Base-by-base conservation (phyloP, 148 eudicot species). In the Rhododendron ovatum region DNA sequence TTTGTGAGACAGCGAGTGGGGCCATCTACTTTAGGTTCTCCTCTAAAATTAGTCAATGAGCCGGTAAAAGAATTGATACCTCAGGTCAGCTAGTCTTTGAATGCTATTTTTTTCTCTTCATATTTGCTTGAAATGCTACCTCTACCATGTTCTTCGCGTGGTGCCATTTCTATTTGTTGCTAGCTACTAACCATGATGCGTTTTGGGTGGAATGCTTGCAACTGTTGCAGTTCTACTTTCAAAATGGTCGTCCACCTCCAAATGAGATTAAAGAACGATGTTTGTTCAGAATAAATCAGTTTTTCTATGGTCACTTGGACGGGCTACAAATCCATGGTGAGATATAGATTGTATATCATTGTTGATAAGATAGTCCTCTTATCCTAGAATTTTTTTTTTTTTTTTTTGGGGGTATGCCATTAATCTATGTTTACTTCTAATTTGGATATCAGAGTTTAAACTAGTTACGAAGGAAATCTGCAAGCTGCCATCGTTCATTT, bases 401-500 rank as follows among this genome's bases (percentile, higher is more conserved):
- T 77, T 15, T 43, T 81, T 83, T 35, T 82, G 89, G 55, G 9
- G 83, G 78, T 69, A 76, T 82, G 81, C 65, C 91, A 90, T 86
- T 82, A 8, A 12, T 82, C 15, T 55, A 26, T 50, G 35, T 80
- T 48, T 18, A 59, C n/a, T 26, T 73, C n/a, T 48, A 81, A 63
- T 81, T 87, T 88, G 81, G 81, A 67, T 86, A 74, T 73, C 95
- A 97, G 98, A 97, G 88, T 97, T 97, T 81, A 97, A 94, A 87
- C 91, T 89, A 51, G 93, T 97, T 84, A 93, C 98, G 0, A 95
- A 93, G 90, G 98, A 97, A 86, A 93, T 97, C 78, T 97, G 99
- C 93, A 97, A 97, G 95, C 92, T 97, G 50, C 99, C 98, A 79
- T 93, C 98, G n/a, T 97, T 97, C 91, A 93, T 97, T 91, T 94